A percentile compares a stretch with the other conserved stretches of the same genome.
Conservation (phyloP, 139 green algal genomes). For the Chlamydomonas eustigma region DNA sequence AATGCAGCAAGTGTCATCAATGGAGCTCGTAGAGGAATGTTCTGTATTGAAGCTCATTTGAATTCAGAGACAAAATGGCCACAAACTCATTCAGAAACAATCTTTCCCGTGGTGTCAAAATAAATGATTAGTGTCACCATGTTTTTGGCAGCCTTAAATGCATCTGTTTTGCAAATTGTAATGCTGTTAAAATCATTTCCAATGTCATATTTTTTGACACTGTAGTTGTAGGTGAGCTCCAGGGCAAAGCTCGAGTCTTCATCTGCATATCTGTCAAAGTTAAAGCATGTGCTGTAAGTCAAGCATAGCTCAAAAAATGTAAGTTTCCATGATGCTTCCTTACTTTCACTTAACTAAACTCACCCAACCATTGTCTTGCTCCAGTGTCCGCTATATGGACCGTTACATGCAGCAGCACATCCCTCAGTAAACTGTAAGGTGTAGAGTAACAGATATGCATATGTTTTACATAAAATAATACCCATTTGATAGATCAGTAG, state of each 20-base stretch:
- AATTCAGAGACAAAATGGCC: no score
- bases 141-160: constrained; percentile 19
- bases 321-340: neutral
- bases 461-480: neutral
- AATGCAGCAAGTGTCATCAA: no score
- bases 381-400: constrained; percentile 49
- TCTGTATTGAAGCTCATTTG: no score
- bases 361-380: constrained; percentile 41
- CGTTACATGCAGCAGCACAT: constrained; percentile 50
- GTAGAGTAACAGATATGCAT: neutral
- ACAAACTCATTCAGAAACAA: no score
- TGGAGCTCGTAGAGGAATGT: no score
- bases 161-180: constrained; percentile 27
- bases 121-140: no score
- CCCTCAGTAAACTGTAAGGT: constrained; percentile 38
- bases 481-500: neutral
- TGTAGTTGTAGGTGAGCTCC: constrained; percentile 54
- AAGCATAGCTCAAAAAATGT: neutral
- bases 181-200: constrained; percentile 48
- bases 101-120: no score
- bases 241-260: constrained; percentile 46
- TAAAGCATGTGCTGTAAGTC: neutral
- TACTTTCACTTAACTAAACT: neutral
- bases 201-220: constrained; percentile 35
- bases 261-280: constrained; percentile 26